A percentile compares a stretch with the other conserved stretches of the same genome.
These are phyloP conservation scores for Pythium biforme DNA, from an alignment of 352 stramenopile species.

Conservation along the genomic window DNA sequence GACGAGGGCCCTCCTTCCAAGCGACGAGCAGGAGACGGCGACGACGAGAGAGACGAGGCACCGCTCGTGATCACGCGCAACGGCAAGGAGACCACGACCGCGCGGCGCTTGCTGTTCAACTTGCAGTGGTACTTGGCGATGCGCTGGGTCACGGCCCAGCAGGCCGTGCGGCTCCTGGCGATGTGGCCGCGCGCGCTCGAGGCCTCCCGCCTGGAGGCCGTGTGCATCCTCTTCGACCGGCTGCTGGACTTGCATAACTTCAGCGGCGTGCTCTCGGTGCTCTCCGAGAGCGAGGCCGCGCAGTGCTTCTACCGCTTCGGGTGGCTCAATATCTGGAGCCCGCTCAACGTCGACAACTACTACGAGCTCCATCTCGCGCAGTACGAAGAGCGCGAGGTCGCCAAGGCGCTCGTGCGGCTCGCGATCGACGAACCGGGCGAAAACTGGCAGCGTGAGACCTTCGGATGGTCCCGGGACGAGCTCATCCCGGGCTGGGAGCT, in stretches of 20 bases:
- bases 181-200: slow-evolving; percentile 52
- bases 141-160: slow-evolving; percentile 64
- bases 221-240: slow-evolving; percentile 67
- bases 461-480: slow-evolving; percentile 76
- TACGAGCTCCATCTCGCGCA: slow-evolving; percentile 68
- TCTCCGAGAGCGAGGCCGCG: slow-evolving; percentile 54
- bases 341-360: slow-evolving; percentile 71
- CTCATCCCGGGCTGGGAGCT: slow-evolving; percentile 79
- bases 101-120: slow-evolving; percentile 59
- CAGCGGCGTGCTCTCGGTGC: slow-evolving; percentile 48
- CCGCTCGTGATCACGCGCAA: slow-evolving; percentile 32
- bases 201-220: slow-evolving; percentile 51
- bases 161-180: slow-evolving; percentile 48
- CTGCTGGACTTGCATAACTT: slow-evolving; percentile 75
- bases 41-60: slow-evolving; percentile 14
- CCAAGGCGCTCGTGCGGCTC: slow-evolving; percentile 67
- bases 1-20: background rate
- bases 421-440: slow-evolving; percentile 80
- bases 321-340: slow-evolving; percentile 72
- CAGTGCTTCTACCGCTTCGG: slow-evolving; percentile 66
- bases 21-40: background rate
- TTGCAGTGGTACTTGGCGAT: slow-evolving; percentile 71
- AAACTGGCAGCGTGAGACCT: slow-evolving; percentile 79
- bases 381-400: slow-evolving; percentile 75
- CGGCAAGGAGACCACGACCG: slow-evolving; percentile 50